Percentiles rank a stretch among this genome's conserved stretches.
Conservation (phyloP, 768 basidiomycete genomes). For the Suillus clintonianus region DNA sequence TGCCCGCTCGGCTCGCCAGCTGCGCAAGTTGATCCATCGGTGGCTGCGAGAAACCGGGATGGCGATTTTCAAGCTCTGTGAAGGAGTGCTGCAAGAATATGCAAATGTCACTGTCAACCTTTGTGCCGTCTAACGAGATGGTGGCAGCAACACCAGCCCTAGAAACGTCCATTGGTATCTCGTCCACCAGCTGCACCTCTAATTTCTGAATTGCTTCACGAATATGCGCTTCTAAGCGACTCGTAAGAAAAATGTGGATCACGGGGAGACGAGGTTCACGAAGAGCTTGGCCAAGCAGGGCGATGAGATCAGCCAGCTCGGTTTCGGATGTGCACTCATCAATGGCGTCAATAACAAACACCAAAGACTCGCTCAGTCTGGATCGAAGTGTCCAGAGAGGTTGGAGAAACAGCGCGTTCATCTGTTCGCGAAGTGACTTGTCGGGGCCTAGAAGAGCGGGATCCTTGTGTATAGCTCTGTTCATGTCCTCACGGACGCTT, state of each 20-base stretch:
- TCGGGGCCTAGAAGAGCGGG: neutral
- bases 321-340: neutral
- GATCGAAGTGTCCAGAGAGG: neutral
- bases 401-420: neutral
- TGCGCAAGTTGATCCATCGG: neutral
- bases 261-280: neutral
- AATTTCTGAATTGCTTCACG: neutral
- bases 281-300: neutral
- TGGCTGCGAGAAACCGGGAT: neutral
- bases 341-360: neutral
- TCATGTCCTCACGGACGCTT: neutral
- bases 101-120: neutral
- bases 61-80: neutral
- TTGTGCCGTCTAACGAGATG: neutral
- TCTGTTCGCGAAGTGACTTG: neutral
- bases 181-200: neutral
- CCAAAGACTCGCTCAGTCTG: neutral
- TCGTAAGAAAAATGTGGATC: neutral
- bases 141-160: neutral
- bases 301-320: neutral
- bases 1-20: neutral
- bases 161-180: neutral
- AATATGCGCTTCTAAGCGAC: neutral
- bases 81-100: neutral
- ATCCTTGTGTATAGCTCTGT: neutral